These are phyloP conservation scores for Clavulina sp. DNA, from an alignment of 768 basidiomycete species.

Conservation along the genomic window DNA sequence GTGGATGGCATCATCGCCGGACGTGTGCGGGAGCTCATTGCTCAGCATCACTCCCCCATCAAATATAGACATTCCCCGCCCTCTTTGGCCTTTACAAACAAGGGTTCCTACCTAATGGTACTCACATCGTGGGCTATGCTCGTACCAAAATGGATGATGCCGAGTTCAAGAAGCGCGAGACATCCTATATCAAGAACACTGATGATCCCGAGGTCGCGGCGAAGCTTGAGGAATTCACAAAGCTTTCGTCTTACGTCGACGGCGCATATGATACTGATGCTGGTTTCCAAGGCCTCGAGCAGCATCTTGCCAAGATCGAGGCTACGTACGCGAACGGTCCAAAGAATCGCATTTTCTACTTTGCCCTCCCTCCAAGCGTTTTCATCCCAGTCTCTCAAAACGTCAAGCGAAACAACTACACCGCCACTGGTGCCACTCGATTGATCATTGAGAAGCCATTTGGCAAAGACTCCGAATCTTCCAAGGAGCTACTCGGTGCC, in stretches of 20 bases:
- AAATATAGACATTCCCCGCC: constrained; percentile 74
- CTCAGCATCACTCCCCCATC: neutral
- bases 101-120: constrained; percentile 61
- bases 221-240: constrained; percentile 71
- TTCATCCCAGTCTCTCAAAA: constrained; percentile 80
- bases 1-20: no score
- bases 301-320: constrained; percentile 65
- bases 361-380: constrained; percentile 93
- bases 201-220: constrained; percentile 38
- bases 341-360: constrained; percentile 81
- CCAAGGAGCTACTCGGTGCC: constrained; percentile 53
- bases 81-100: constrained; percentile 76
- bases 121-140: constrained; percentile 91
- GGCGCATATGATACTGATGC: constrained; percentile 78
- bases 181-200: constrained; percentile 72
- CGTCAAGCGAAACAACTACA: constrained; percentile 67
- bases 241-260: constrained; percentile 58
- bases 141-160: constrained; percentile 80
- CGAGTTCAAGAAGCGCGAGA: constrained; percentile 73
- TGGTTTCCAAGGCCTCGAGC: constrained; percentile 61
- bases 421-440: constrained; percentile 57
- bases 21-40: no score
- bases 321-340: constrained; percentile 38
- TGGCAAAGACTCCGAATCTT: constrained; percentile 82
- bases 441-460: constrained; percentile 99